Evolutionary conservation across 2,329 filamentous ascomycete genomes (phyloP).

Genomic region (Trichoderma endophyticum): DNA sequence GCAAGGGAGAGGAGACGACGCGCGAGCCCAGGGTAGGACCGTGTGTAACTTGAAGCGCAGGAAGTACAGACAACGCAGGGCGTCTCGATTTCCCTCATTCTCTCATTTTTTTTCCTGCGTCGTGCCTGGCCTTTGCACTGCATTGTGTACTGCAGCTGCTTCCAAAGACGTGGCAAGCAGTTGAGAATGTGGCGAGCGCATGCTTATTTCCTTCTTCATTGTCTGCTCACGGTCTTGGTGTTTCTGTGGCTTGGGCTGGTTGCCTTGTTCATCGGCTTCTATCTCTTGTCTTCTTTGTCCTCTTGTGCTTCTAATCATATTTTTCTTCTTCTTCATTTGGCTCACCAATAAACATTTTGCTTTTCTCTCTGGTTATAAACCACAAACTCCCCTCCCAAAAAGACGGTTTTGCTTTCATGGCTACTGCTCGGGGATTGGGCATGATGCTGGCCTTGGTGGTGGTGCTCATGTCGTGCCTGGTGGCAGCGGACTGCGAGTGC

Average conservation of each 20-base stretch:
- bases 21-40: constrained; percentile 2
- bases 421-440: background rate
- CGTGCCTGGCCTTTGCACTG: background rate
- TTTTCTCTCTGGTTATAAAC: background rate
- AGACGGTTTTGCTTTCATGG: background rate
- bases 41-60: background rate
- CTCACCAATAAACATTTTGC: background rate
- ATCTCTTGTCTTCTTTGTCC: background rate
- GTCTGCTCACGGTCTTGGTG: background rate
- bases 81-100: background rate
- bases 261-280: background rate
- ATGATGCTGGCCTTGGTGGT: background rate
- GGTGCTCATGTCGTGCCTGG: background rate
- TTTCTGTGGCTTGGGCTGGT: background rate
- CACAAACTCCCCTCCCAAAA: background rate
- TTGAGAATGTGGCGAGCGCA: background rate
- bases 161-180: background rate
- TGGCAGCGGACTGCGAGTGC: constrained; percentile 57
- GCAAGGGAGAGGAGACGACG: background rate
- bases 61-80: background rate
- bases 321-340: background rate
- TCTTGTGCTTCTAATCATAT: background rate
- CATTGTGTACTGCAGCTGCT: background rate
- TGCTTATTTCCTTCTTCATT: background rate
- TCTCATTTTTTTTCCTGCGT: background rate